Evolutionary conservation across 2,329 filamentous ascomycete species (phyloP).

Genomic region (Passalora sequoiae): DNA sequence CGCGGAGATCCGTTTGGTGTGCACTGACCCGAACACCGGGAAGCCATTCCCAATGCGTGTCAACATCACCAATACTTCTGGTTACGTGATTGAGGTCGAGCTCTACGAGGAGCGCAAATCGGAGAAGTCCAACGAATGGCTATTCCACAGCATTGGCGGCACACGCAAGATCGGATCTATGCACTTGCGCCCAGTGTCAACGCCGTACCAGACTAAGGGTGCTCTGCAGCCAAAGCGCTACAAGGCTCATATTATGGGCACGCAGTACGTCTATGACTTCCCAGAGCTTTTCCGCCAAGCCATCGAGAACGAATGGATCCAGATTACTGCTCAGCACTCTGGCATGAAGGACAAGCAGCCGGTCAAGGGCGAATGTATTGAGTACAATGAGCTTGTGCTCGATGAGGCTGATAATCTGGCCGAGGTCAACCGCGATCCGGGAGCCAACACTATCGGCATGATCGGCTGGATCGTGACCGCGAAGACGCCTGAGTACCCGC

Average conservation of each 20-base stretch:
- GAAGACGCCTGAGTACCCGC: conserved; percentile 90
- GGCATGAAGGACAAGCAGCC: conserved; percentile 75
- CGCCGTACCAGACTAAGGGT: conserved; percentile 96
- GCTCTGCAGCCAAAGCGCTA: conserved; percentile 98
- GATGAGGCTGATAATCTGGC: conserved; percentile 89
- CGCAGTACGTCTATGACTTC: conserved; percentile 99
- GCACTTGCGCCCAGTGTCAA: conserved; percentile 85
- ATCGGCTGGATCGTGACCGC: conserved; percentile 96
- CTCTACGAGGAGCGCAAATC: conserved; percentile 97
- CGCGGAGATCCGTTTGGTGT: conserved; percentile 97
- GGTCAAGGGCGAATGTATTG: conserved; percentile 80
- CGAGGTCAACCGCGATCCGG: conserved; percentile 90
- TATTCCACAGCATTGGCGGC: conserved; percentile 96
- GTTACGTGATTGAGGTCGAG: conserved; percentile 95
- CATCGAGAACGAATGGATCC: conserved; percentile 89
- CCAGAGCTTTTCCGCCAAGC: conserved; percentile 98
- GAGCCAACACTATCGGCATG: conserved; percentile 96
- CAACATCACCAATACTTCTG: conserved; percentile 95
- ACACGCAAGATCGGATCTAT: conserved; percentile 93
- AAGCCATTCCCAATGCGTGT: conserved; percentile 88
- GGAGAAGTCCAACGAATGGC: conserved; percentile 88
- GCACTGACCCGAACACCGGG: conserved; percentile 81
- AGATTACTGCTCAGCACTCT: conserved; percentile 67
- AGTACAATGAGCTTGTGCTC: conserved; percentile 88
- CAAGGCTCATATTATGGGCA: conserved; percentile 98